These are phyloP conservation scores for Alternaria ethzedia DNA, from an alignment of 2,329 filamentous ascomycete species.

Conservation along the genomic window DNA sequence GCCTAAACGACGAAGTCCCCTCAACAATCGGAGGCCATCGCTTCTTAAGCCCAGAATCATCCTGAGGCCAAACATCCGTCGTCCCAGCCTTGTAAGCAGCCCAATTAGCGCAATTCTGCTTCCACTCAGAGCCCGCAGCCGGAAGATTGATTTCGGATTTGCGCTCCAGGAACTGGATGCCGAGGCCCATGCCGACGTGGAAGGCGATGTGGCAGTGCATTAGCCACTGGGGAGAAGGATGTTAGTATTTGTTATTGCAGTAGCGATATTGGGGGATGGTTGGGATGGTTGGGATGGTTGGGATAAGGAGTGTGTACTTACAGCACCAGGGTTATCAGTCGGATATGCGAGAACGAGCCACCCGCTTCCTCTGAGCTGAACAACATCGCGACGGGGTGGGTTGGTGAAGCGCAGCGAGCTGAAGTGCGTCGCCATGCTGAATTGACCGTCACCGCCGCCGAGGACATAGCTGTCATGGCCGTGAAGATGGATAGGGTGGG, in stretches of 20 bases:
- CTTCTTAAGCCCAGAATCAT: slow-evolving; percentile 51
- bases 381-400: slow-evolving; percentile 45
- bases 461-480: slow-evolving; percentile 35
- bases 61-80: slow-evolving; percentile 42
- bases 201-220: slow-evolving; percentile 40
- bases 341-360: slow-evolving; percentile 59
- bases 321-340: slow-evolving; percentile 58
- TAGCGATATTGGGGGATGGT: not conserved
- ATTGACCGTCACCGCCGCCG: slow-evolving; percentile 42
- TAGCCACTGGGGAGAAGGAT: slow-evolving; percentile 23
- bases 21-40: slow-evolving; percentile 29
- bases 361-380: slow-evolving; percentile 36
- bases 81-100: slow-evolving; percentile 19
- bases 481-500: slow-evolving; percentile 42
- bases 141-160: slow-evolving; percentile 30
- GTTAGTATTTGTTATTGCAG: not conserved
- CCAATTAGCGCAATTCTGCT: slow-evolving; percentile 37
- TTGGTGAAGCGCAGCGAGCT: slow-evolving; percentile 43
- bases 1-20: not conserved
- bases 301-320: not conserved
- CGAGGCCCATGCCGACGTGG: slow-evolving; percentile 37
- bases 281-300: not conserved
- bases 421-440: slow-evolving; percentile 15
- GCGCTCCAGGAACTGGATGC: slow-evolving; percentile 34
- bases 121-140: slow-evolving; percentile 29